Conservation (phyloP, 2,329 filamentous ascomycete genomes). For the Alternaria viburni region DNA sequence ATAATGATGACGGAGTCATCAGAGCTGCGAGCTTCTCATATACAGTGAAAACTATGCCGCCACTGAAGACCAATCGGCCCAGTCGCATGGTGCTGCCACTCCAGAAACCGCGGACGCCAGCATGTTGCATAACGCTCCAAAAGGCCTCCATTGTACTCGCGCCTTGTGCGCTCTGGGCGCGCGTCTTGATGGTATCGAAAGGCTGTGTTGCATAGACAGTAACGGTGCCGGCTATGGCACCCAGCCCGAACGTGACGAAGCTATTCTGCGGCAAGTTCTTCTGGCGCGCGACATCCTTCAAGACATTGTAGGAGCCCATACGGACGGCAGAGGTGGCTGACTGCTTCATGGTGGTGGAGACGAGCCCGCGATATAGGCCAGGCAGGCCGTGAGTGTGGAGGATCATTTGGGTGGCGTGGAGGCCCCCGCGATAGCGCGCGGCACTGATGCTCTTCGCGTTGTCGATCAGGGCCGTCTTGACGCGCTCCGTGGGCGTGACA, state of each 20-base stretch:
- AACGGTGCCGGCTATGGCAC: constrained; percentile 37
- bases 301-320: constrained; percentile 58
- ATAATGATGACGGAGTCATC: constrained; percentile 8
- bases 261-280: constrained; percentile 30
- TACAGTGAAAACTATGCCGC: constrained; percentile 41
- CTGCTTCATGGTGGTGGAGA: constrained; percentile 57
- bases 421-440: constrained; percentile 25
- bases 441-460: constrained; percentile 27
- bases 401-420: constrained; percentile 34
- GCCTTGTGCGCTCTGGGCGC: constrained; percentile 43
- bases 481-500: constrained; percentile 40
- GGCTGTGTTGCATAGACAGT: constrained; percentile 54
- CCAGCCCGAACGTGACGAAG: constrained; percentile 32
- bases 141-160: constrained; percentile 33
- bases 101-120: constrained; percentile 37
- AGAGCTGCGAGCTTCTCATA: constrained; percentile 37
- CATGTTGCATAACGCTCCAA: constrained; percentile 26
- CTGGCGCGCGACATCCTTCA: constrained; percentile 46
- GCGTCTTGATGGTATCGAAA: constrained; percentile 53
- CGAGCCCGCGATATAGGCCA: constrained; percentile 55
- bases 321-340: constrained; percentile 56
- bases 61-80: constrained; percentile 37
- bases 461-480: constrained; percentile 45
- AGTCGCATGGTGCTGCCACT: constrained; percentile 39
- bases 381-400: constrained; percentile 50